Conservation (phyloP, 2,329 filamentous ascomycete genomes). For the Aspergillus fumigatus region DNA sequence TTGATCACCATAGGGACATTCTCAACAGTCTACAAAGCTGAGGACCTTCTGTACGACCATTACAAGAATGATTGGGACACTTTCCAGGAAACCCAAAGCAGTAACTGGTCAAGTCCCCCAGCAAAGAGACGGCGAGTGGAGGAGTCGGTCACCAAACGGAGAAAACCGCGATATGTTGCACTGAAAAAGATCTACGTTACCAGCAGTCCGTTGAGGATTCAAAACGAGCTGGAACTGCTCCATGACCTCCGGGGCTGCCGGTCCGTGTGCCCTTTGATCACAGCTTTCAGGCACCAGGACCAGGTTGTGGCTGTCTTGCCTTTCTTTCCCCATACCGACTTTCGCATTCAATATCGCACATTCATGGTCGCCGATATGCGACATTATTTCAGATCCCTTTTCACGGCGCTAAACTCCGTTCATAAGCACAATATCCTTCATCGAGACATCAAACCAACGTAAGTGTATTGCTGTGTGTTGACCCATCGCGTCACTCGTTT, state of each 20-base stretch:
- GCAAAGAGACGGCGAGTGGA: slow-evolving; percentile 50
- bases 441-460: slow-evolving; percentile 92
- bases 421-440: slow-evolving; percentile 84
- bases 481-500: not conserved
- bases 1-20: slow-evolving; percentile 69
- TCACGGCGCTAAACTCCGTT: slow-evolving; percentile 77
- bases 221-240: slow-evolving; percentile 92
- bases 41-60: slow-evolving; percentile 79
- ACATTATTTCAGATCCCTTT: slow-evolving; percentile 83
- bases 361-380: slow-evolving; percentile 83
- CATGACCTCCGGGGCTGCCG: slow-evolving; percentile 78
- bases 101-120: slow-evolving; percentile 67
- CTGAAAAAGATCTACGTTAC: slow-evolving; percentile 99
- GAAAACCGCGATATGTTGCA: slow-evolving; percentile 74
- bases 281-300: slow-evolving; percentile 89
- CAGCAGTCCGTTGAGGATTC: slow-evolving; percentile 84
- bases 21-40: slow-evolving; percentile 97
- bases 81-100: slow-evolving; percentile 55
- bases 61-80: slow-evolving; percentile 87
- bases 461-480: slow-evolving; percentile 15
- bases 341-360: slow-evolving; percentile 82
- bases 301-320: slow-evolving; percentile 93
- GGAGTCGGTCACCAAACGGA: slow-evolving; percentile 38
- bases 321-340: slow-evolving; percentile 94
- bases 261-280: slow-evolving; percentile 91